Conservation (phyloP, 257 asterid species). For the Leptodermis oblonga region DNA sequence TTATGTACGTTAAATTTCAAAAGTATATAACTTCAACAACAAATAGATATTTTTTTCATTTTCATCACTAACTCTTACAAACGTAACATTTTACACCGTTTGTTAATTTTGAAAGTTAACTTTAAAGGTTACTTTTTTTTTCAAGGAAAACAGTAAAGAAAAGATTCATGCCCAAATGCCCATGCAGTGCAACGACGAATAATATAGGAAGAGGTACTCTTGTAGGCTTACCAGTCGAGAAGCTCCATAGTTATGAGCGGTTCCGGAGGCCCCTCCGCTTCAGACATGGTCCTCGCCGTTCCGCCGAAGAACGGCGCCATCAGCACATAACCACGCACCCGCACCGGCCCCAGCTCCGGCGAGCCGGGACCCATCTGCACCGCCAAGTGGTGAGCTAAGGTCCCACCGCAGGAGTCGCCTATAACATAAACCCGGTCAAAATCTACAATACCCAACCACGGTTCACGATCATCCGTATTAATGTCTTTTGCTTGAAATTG, state of each 20-base stretch:
- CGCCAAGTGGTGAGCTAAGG: conserved; percentile 82
- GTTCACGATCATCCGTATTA: not conserved
- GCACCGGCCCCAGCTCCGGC: conserved; percentile 47
- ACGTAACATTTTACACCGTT: no score
- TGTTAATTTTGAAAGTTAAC: no score
- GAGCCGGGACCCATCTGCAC: conserved; percentile 60
- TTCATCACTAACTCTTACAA: no score
- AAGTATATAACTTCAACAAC: no score
- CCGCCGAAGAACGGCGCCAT: conserved; percentile 95
- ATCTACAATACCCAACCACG: conserved; percentile 38
- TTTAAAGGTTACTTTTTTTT: no score
- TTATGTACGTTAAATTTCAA: no score
- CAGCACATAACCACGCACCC: conserved; percentile 71
- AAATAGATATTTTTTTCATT: no score
- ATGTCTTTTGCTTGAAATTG: conserved; percentile 7
- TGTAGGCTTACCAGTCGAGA: conserved; percentile 56
- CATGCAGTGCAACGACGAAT: no score
- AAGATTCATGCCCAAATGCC: no score
- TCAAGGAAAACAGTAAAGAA: no score
- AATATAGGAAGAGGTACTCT: no score
- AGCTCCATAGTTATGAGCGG: conserved; percentile 43
- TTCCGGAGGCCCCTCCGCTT: conserved; percentile 62
- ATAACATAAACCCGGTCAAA: conserved; percentile 50
- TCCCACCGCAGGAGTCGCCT: conserved; percentile 94
- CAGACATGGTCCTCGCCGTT: conserved; percentile 57